Evolutionary conservation across 2,329 filamentous ascomycete genomes (phyloP), one percentile per base, ranked within the genome.

Genomic region (Colletotrichum tropicale): DNA sequence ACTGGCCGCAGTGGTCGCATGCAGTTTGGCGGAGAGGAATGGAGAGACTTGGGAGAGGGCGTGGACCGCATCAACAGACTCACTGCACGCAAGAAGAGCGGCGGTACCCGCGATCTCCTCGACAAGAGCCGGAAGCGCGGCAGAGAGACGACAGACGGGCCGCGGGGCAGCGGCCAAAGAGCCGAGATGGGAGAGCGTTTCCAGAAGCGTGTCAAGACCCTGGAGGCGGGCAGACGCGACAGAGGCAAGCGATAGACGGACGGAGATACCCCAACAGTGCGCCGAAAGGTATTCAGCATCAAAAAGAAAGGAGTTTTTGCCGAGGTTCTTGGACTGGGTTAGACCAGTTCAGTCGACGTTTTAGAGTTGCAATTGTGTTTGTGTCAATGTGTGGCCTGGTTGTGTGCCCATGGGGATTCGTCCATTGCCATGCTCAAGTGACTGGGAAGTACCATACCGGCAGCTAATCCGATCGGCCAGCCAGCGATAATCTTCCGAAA

Each of bases 1-100:
- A 87, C 87, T 55, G 87, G 87, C 12, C 83, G 87, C 78, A 86
- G 84, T 78, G 82, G 87, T 80, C 85, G 93, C 89, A 84, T 98
- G 94, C 86, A 87, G 80, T 92, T 92, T 86, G 96, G 96, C 77
- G 97, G 97, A 67, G 97, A 98, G 85, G 97, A 98, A 82, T 98
- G 96, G 95, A 91, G 93, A 78, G 93, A 94, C 30, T 87, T 99
- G 60, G 95, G 95, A 72, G 93, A 96, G 82, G 95, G 96, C 9
- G 91, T 96, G 67, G 95, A 98, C 85, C 90, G 96, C 60, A 98
- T 98, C 84, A 94, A 96, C 80, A 90, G 93, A 77, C 87, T 98
- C 81, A 98, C 96, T 8, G 92, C 92, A 84, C 91, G 91, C 82
- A 95, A 92, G 83, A 88, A 88, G 76, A 87, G 88, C 43, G 83